Evolutionary conservation across 495 filamentous ascomycete species (phyloP).

Genomic region (Penicillium samsonianum): DNA sequence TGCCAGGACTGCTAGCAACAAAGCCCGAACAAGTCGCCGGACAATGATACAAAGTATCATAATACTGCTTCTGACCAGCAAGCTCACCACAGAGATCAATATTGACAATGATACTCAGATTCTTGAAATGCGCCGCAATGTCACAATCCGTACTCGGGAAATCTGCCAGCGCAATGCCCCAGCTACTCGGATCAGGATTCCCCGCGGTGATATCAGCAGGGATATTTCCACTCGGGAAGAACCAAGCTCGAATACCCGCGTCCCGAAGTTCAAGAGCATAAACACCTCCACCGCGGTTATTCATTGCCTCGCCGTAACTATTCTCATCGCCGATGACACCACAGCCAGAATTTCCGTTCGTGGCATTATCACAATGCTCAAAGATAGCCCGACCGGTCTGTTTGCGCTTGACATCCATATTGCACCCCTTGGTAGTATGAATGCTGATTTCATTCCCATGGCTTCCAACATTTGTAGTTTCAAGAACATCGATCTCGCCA

Average conservation of each 20-base stretch:
- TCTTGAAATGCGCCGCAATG: conserved; percentile 48
- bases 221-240: conserved; percentile 44
- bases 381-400: conserved; percentile 34
- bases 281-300: conserved; percentile 50
- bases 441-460: conserved; percentile 50
- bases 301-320: conserved; percentile 47
- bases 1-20: conserved; percentile 40
- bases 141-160: conserved; percentile 54
- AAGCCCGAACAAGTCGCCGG: conserved; percentile 45
- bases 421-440: conserved; percentile 46
- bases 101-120: conserved; percentile 54
- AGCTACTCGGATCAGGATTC: conserved; percentile 47
- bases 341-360: conserved; percentile 46
- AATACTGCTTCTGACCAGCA: conserved; percentile 37
- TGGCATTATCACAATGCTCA: conserved; percentile 40
- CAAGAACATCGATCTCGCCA: conserved; percentile 54
- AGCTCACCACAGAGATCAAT: conserved; percentile 52
- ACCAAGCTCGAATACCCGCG: conserved; percentile 52
- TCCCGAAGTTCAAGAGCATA: conserved; percentile 50
- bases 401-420: conserved; percentile 50
- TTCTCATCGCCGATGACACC: conserved; percentile 36
- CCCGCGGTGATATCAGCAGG: conserved; percentile 38
- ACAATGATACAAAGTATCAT: conserved; percentile 44
- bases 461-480: conserved; percentile 46
- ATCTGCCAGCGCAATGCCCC: conserved; percentile 50